Percentiles rank a stretch among this genome's conserved stretches.
Conservation (phyloP, 1,139 yeast genomes). For the Suhomyces coccinellae region DNA sequence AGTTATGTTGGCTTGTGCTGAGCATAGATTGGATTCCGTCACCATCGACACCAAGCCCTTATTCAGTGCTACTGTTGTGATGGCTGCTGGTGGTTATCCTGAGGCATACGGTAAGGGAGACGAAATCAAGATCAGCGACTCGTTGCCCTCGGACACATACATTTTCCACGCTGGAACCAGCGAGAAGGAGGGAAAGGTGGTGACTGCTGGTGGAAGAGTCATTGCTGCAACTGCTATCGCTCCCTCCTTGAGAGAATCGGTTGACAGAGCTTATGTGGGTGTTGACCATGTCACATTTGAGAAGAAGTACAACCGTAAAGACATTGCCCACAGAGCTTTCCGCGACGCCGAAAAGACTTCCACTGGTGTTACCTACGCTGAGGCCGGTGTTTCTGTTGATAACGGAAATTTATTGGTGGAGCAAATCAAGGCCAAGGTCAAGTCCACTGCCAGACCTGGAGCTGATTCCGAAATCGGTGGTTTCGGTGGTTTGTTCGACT, state of each 20-base stretch:
- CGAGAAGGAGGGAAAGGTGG: conserved; percentile 55
- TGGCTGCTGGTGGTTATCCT: conserved; percentile 98
- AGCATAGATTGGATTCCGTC: conserved; percentile 89
- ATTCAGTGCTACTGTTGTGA: conserved; percentile 85
- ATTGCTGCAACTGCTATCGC: conserved; percentile 93
- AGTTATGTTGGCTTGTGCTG: conserved; percentile 90
- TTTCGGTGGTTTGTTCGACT: conserved; percentile 94
- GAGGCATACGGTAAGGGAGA: conserved; percentile 85
- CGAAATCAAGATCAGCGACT: conserved; percentile 59
- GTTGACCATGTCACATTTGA: conserved; percentile 72
- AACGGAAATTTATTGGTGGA: conserved; percentile 89
- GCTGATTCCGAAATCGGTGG: conserved; percentile 99
- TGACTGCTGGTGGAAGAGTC: conserved; percentile 95
- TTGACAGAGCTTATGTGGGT: conserved; percentile 81
- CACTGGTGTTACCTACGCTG: conserved; percentile 75
- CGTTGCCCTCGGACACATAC: conserved; percentile 55
- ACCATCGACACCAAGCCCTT: conserved; percentile 59
- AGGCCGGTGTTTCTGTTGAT: conserved; percentile 97
- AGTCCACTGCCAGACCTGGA: conserved; percentile 94
- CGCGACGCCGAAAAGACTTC: conserved; percentile 43
- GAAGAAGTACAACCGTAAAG: conserved; percentile 81
- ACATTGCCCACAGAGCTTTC: conserved; percentile 96
- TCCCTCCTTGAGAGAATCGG: conserved; percentile 72
- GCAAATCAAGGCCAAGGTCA: conserved; percentile 85
- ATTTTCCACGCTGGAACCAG: conserved; percentile 96